These are phyloP conservation scores for Phyllachora maydis DNA, from an alignment of 2,329 filamentous ascomycete genomes.

Conservation along the genomic window DNA sequence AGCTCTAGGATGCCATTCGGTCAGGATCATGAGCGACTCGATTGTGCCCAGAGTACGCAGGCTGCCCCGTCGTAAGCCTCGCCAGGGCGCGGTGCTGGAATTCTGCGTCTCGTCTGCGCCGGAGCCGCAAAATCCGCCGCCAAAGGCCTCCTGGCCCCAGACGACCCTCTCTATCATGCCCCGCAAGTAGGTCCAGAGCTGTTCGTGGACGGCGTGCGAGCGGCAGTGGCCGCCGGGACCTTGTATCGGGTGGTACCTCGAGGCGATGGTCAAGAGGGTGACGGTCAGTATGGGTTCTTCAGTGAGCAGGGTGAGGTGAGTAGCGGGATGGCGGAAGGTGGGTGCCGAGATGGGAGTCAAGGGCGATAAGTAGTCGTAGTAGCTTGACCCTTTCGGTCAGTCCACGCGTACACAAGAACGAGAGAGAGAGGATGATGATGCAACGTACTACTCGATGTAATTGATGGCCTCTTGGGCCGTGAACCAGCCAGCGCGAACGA, in stretches of 20 bases:
- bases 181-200: conserved; percentile 83
- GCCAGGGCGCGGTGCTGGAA: conserved; percentile 49
- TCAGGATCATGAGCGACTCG: conserved; percentile 81
- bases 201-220: conserved; percentile 81
- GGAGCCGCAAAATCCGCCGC: conserved; percentile 64
- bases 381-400: conserved; percentile 24
- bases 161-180: conserved; percentile 91
- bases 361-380: conserved; percentile 79
- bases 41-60: conserved; percentile 82
- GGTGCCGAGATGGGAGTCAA: conserved; percentile 87
- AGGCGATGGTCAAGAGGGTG: conserved; percentile 78
- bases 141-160: conserved; percentile 92
- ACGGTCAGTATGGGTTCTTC: conserved; percentile 89
- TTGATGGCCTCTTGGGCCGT: conserved; percentile 81
- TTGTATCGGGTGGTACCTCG: conserved; percentile 62
- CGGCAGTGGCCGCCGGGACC: conserved; percentile 67
- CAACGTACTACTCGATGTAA: conserved; percentile 71
- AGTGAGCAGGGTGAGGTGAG: conserved; percentile 59
- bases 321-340: conserved; percentile 66
- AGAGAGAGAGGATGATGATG: no score
- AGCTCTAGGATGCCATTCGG: conserved; percentile 90
- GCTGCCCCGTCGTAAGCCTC: conserved; percentile 54
- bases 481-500: conserved; percentile 94
- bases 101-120: conserved; percentile 39
- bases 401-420: background rate